Conservation (phyloP, 768 basidiomycete species). For the Mycena crocata region DNA sequence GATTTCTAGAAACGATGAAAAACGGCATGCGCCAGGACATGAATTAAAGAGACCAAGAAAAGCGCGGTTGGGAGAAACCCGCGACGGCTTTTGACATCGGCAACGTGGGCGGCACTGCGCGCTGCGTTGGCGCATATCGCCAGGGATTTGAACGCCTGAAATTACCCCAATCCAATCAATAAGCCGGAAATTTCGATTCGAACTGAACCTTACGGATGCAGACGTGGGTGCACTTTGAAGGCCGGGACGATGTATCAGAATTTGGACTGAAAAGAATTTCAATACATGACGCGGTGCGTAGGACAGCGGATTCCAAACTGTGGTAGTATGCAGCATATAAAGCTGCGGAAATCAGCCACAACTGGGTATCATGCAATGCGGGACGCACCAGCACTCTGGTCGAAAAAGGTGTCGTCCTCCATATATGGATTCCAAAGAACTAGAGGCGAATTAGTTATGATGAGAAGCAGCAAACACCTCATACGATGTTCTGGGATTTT, state of each 20-base stretch:
- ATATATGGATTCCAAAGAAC: conserved; percentile 52
- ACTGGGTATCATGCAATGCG: background rate
- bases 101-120: conserved; percentile 65
- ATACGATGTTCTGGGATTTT: conserved; percentile 59
- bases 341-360: background rate
- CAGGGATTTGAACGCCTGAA: conserved; percentile 54
- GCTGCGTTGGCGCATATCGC: conserved; percentile 77
- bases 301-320: background rate
- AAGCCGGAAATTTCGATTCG: background rate
- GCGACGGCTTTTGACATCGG: conserved; percentile 56
- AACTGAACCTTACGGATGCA: conserved; percentile 6
- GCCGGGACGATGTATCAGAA: conserved; percentile 72
- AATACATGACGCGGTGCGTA: background rate
- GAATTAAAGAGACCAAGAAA: background rate
- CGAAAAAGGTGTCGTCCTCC: conserved; percentile 46
- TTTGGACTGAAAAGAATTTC: conserved; percentile 43
- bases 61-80: conserved; percentile 35
- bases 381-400: conserved; percentile 56
- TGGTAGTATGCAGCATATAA: conserved; percentile 25
- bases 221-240: conserved; percentile 60
- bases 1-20: conserved; percentile 32
- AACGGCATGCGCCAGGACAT: too few relatives aligned
- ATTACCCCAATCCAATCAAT: background rate
- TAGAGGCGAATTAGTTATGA: conserved; percentile 22
- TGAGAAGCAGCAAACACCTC: background rate